Evolutionary conservation across 2,329 filamentous ascomycete genomes (phyloP).

Genomic region (Allantophomopsis lycopodina): DNA sequence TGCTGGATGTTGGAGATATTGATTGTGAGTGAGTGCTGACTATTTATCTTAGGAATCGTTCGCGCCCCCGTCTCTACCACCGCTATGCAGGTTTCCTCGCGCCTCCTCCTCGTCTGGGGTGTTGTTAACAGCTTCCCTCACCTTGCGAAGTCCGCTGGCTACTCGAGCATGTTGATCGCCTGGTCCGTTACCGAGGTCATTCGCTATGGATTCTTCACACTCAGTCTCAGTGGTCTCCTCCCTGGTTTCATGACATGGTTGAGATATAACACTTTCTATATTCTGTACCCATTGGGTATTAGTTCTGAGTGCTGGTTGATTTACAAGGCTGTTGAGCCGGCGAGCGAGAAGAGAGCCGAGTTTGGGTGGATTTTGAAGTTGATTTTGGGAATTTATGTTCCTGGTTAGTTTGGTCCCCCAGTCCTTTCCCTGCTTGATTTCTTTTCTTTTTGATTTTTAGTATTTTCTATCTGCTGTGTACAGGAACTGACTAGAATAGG

Average conservation of each 20-base stretch:
- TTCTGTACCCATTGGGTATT: slow-evolving; percentile 89
- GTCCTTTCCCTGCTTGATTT: background rate
- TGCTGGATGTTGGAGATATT: too few relatives aligned
- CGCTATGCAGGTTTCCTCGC: slow-evolving; percentile 75
- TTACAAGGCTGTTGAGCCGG: slow-evolving; percentile 51
- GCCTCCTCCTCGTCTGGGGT: slow-evolving; percentile 81
- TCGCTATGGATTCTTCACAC: slow-evolving; percentile 82
- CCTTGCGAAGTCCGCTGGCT: slow-evolving; percentile 46
- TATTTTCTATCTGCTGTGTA: too few relatives aligned
- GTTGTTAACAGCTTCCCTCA: slow-evolving; percentile 63
- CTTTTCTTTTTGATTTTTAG: background rate
- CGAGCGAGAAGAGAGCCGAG: slow-evolving; percentile 30
- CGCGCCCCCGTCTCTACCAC: slow-evolving; percentile 78
- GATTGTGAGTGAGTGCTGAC: background rate
- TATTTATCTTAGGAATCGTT: slow-evolving; percentile 50
- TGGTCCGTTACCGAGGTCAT: slow-evolving; percentile 90
- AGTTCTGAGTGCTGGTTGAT: slow-evolving; percentile 76
- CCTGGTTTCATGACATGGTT: slow-evolving; percentile 63
- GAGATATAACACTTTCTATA: slow-evolving; percentile 83
- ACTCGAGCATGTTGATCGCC: slow-evolving; percentile 68
- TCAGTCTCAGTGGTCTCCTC: slow-evolving; percentile 49
- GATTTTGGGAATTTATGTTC: slow-evolving; percentile 64
- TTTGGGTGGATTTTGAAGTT: slow-evolving; percentile 47
- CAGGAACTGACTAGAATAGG: slow-evolving; percentile 9
- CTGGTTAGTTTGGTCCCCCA: slow-evolving; percentile 39